Conservation (phyloP, 208 protist species). For the Vickermania ingenoplastis region DNA sequence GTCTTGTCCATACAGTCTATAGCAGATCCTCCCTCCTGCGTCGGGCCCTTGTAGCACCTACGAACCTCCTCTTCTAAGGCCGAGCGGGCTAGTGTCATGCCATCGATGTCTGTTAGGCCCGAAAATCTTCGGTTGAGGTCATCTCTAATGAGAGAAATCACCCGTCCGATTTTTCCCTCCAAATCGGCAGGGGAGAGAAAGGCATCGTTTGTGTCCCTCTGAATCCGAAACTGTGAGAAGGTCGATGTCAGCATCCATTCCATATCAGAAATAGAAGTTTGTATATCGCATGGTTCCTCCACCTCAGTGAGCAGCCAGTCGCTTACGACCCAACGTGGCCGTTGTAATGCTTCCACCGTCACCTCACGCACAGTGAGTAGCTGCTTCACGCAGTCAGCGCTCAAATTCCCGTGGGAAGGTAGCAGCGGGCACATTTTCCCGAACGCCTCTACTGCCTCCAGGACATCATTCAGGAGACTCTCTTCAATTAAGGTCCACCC, state of each 20-base stretch:
- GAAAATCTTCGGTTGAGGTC: slow-evolving; percentile 9
- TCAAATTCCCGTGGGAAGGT: slow-evolving; percentile 69
- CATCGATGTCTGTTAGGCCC: neutral
- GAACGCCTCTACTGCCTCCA: slow-evolving; percentile 54
- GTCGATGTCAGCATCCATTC: slow-evolving; percentile 74
- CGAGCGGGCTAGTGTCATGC: neutral
- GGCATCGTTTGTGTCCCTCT: slow-evolving; percentile 21
- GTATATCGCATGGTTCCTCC: slow-evolving; percentile 7
- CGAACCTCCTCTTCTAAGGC: neutral
- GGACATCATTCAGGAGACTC: slow-evolving; percentile 47
- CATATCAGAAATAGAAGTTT: slow-evolving; percentile 38
- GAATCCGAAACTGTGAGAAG: slow-evolving; percentile 68
- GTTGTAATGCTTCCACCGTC: slow-evolving; percentile 36
- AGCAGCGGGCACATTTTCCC: slow-evolving; percentile 28
- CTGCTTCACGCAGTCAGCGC: slow-evolving; percentile 49
- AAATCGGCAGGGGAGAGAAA: slow-evolving; percentile 29
- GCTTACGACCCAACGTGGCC: slow-evolving; percentile 71
- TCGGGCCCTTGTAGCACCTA: neutral
- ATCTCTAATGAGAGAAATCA: slow-evolving; percentile 46
- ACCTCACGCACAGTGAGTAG: slow-evolving; percentile 55
- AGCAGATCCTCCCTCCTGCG: neutral
- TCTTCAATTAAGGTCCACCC: slow-evolving; percentile 71
- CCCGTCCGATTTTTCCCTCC: slow-evolving; percentile 56
- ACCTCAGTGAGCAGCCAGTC: slow-evolving; percentile 55
- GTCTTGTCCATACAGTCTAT: slow-evolving; percentile 4